A percentile compares a stretch with the other conserved stretches of the same genome.
Evolutionary conservation across 768 basidiomycete species (phyloP).

Genomic region (Tremella mesenterica): DNA sequence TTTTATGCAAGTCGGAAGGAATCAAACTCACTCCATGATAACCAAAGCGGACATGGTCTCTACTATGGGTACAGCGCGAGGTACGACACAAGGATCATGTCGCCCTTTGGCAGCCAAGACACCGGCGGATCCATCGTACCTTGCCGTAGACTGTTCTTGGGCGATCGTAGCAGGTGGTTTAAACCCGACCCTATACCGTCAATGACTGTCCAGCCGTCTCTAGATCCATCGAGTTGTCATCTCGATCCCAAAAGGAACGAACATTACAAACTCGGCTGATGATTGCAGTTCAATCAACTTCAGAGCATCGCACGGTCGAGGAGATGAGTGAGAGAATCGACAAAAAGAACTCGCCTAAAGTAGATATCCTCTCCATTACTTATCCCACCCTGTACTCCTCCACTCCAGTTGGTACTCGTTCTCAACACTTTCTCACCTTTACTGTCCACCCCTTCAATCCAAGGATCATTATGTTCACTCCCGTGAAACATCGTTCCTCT

Average conservation of each 20-base stretch:
- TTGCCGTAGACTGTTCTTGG: constrained; percentile 76
- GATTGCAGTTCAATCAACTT: too few species aligned
- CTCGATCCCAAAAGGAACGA: too few species aligned
- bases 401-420: constrained; percentile 89
- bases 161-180: constrained; percentile 98
- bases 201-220: background rate
- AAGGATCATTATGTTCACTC: constrained; percentile 85
- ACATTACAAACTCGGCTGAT: too few species aligned
- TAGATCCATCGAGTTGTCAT: too few species aligned
- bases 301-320: background rate
- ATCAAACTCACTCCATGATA: constrained; percentile 63
- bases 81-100: constrained; percentile 96
- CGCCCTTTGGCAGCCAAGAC: constrained; percentile 81
- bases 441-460: constrained; percentile 55
- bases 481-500: constrained; percentile 88
- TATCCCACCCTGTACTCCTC: constrained; percentile 95
- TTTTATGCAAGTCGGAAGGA: too few species aligned
- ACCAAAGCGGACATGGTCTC: constrained; percentile 96
- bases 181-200: constrained; percentile 71
- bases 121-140: constrained; percentile 86
- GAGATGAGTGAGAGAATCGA: background rate
- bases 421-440: constrained; percentile 51
- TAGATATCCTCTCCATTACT: constrained; percentile 96
- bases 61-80: constrained; percentile 92
- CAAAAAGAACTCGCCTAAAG: constrained; percentile 65